Evolutionary conservation across 106 monocot species (phyloP), one percentile per base, ranked within the genome.

Genomic region (Dendrobium huoshanense): DNA sequence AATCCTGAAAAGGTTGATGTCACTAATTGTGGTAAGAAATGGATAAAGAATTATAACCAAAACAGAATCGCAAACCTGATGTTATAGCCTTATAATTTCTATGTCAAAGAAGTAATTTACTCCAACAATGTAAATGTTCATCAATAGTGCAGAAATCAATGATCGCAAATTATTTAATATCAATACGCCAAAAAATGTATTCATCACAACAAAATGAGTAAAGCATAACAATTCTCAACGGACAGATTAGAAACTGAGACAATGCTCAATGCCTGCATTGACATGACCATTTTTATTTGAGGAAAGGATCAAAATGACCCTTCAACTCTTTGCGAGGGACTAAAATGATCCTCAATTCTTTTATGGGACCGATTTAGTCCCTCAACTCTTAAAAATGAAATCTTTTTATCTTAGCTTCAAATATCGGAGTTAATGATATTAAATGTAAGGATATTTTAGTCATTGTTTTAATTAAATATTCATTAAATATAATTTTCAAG

Each of bases 121-220:
- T 76, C 99, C 99, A 80, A 99, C 98, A 83, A 99, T 99, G 84
- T 99, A 99, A 70, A 99, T 77, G 81, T 99, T 99, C 99, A 99
- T 95, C 82, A 95, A 93, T 83, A 95, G 87, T 79, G 99, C 91
- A 77, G 95, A 87, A 43, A 91, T 83, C 83, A 99, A 56, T 72
- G 95, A 94, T 95, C 95, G 85, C 49, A 81, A 55, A 40, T 68
- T 70, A 70, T 70, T 29, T 31, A 70, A 37, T 24, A 77, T 55
- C 33, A 41, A 79, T 76, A 64, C 13, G 72, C 27, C 79, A 27
- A 11, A 72, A 11, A 27, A 20, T 48, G 15, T 45, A 58, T 10
- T 83, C 54, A 44, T 40, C 41, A 65, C 22, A 17, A 51, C 16
- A 82, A 24, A 24, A 51, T 44, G 89, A 80, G 99, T 95, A 79